These are phyloP conservation scores for Furcasterigmium furcatum DNA, from an alignment of 2,329 filamentous ascomycete genomes.

Conservation along the genomic window DNA sequence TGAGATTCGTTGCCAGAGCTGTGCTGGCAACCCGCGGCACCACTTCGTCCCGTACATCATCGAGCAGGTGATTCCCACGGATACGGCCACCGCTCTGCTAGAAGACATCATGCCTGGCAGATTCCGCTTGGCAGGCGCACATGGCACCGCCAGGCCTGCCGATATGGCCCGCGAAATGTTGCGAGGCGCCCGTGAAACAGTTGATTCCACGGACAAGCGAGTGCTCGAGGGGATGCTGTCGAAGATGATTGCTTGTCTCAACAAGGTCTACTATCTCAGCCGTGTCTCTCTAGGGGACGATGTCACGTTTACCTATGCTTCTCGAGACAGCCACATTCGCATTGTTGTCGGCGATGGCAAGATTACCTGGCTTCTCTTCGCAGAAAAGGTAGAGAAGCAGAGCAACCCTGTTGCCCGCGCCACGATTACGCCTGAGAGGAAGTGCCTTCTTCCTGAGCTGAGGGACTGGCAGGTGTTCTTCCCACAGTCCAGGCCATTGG, in stretches of 20 bases:
- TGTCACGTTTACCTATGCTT: conserved; percentile 9
- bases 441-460: neutral
- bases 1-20: conserved; percentile 31
- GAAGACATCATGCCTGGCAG: neutral
- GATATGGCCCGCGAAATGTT: no score
- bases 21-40: conserved; percentile 35
- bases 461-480: no score
- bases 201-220: no score
- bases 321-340: conserved; percentile 4
- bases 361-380: conserved; percentile 12
- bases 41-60: conserved; percentile 12
- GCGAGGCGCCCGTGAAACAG: no score
- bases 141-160: no score
- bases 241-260: neutral
- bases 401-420: no score
- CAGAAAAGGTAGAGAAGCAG: neutral
- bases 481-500: no score
- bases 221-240: neutral
- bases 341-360: conserved; percentile 3
- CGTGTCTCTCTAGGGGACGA: conserved; percentile 1
- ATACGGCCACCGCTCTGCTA: neutral
- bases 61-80: neutral
- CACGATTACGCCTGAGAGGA: neutral
- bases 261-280: neutral
- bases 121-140: neutral